Percentiles rank a stretch among this genome's conserved stretches.
These are phyloP conservation scores for Lithospermum erythrorhizon DNA, from an alignment of 257 asterid species.

Conservation along the genomic window DNA sequence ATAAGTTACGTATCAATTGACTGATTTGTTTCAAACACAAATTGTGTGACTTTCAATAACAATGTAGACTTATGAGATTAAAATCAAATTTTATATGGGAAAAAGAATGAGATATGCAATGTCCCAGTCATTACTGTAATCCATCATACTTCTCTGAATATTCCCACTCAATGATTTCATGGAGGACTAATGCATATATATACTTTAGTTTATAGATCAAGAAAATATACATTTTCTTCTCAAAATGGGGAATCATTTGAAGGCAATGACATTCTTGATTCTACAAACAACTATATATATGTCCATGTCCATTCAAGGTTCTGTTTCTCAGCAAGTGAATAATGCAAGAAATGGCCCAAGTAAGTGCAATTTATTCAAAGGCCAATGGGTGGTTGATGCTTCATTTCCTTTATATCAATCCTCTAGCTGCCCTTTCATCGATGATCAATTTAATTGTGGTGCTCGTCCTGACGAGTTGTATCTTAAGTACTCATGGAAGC, in stretches of 20 bases:
- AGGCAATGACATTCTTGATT: not conserved
- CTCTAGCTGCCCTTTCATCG: constrained; percentile 33
- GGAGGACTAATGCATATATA: too few species aligned
- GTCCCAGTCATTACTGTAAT: too few species aligned
- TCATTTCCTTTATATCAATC: constrained; percentile 34
- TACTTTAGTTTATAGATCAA: too few species aligned
- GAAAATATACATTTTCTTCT: not conserved
- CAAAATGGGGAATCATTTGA: not conserved
- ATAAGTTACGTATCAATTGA: too few species aligned
- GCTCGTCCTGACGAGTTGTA: constrained; percentile 45
- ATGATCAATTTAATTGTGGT: constrained; percentile 39
- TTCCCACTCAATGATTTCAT: too few species aligned
- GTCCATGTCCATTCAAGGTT: not conserved
- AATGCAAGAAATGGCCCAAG: not conserved
- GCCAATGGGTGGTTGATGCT: constrained; percentile 37
- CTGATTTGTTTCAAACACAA: too few species aligned
- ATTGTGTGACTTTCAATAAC: too few species aligned
- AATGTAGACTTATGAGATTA: too few species aligned
- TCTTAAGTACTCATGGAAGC: constrained; percentile 46
- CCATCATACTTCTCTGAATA: too few species aligned
- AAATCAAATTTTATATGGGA: too few species aligned
- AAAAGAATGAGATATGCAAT: too few species aligned
- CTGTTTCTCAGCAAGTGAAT: constrained; percentile 9
- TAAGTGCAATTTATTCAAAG: constrained; percentile 37
- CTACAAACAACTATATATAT: not conserved